Base-by-base conservation (phyloP, 192 early-diverging fungal species). In the Podila minutissima region DNA sequence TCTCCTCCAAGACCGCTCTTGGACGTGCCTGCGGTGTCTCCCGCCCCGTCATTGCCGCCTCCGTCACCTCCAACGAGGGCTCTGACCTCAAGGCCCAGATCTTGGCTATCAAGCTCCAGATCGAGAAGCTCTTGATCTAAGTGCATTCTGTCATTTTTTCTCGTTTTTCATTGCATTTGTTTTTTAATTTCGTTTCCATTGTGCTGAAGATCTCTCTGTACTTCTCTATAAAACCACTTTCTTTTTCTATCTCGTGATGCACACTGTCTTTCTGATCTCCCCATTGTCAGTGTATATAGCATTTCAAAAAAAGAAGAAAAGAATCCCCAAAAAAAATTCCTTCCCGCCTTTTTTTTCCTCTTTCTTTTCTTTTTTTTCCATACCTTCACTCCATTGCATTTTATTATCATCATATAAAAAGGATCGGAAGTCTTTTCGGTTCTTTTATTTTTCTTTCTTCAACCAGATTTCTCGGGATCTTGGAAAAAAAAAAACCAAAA, bases 1-100 rank as follows among this genome's bases (percentile, higher is more conserved):
- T 99, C 62, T 96, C 96, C 66, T 97, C 95, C 83, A 98, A 97
- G 92, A 91, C 90, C 26, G 97, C 97, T 33, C 89, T 99, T 22
- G 98, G 98, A 69, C 95, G 98, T 86, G 96, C 98, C 38, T 98
- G 97, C 85, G 97, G 98, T 83, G 97, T 99, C 37, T 95, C 96
- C 37, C 93, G 97, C 59, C 84, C 95, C 32, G 97, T 99, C 32
- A 94, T 99, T 82, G 90, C 98, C 59, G 88, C 88, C 82, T 95
- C 95, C 38, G 93, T 99, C 62, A 99, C 96, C 78, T 95, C 96
- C 78, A 99, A 99, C 90, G 98, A 98, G 83, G 97, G 93, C 11
- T 96, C 95, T 38, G 97, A 99, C 74, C 88, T 98, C 69, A 95
- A 93, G 90, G 85, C 91, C 64, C 97, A 98, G 85, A 99, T 98